Conservation (phyloP, 2,329 filamentous ascomycete species). For the Colletotrichum lentis region DNA sequence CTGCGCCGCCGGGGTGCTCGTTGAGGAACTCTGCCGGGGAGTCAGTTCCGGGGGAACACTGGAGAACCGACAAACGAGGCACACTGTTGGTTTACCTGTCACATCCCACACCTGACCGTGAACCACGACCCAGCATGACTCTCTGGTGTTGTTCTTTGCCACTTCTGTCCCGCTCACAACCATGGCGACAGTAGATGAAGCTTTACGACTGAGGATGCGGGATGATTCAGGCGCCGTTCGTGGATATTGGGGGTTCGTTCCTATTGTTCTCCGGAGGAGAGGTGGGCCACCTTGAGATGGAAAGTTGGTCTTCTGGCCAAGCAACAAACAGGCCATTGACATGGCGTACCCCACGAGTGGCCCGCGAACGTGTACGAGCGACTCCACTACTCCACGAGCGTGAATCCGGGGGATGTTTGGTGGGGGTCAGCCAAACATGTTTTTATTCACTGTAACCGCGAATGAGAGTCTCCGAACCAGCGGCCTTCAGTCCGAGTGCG, state of each 20-base stretch:
- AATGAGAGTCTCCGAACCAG: neutral
- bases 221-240: neutral
- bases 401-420: neutral
- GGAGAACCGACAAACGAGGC: neutral
- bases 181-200: neutral
- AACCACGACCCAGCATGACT: slow-evolving; percentile 40
- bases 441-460: too few species aligned
- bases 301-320: neutral
- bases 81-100: slow-evolving; percentile 28
- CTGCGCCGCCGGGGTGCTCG: slow-evolving; percentile 46
- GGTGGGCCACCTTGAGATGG: neutral
- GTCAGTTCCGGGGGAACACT: neutral
- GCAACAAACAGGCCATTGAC: neutral
- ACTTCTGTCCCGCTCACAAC: slow-evolving; percentile 36
- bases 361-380: neutral
- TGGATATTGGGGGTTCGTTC: too few species aligned
- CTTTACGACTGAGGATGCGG: neutral
- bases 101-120: slow-evolving; percentile 40
- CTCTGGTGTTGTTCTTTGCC: slow-evolving; percentile 37
- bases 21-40: slow-evolving; percentile 44
- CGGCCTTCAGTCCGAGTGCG: slow-evolving; percentile 7
- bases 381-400: neutral
- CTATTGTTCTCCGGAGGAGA: neutral
- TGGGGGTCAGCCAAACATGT: neutral
- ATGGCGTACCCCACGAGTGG: neutral